phyloP scores from a whole-genome alignment of 1,284 basidiomycete genomes.

The Cutaneotrichosporon mucoides region DNA sequence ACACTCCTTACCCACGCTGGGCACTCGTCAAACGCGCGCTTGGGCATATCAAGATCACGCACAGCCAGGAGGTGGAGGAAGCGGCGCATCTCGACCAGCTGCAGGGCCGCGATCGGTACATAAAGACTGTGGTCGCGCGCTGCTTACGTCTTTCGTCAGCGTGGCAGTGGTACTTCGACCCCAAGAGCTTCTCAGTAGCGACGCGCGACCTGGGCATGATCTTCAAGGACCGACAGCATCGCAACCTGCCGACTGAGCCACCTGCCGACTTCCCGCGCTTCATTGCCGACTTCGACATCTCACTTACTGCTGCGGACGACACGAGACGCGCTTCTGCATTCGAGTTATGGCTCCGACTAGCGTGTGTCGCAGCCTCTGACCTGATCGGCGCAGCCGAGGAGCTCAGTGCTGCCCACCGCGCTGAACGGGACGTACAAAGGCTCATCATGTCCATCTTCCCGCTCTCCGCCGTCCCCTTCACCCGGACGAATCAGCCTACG shows the following conservation, averaged over 20 bases:
- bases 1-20: conserved; percentile 64
- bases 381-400: conserved; percentile 35
- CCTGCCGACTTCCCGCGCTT: conserved; percentile 71
- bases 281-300: conserved; percentile 61
- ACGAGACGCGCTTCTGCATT: conserved; percentile 65
- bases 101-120: conserved; percentile 67
- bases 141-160: conserved; percentile 65
- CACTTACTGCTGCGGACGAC: conserved; percentile 56
- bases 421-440: conserved; percentile 60
- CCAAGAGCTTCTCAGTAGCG: conserved; percentile 60
- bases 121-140: conserved; percentile 66
- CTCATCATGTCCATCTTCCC: conserved; percentile 76
- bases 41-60: conserved; percentile 58
- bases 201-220: conserved; percentile 65
- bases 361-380: conserved; percentile 48
- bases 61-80: conserved; percentile 56
- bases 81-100: conserved; percentile 52
- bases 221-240: conserved; percentile 74
- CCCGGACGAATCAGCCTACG: conserved; percentile 56
- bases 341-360: conserved; percentile 63
- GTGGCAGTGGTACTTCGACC: conserved; percentile 72
- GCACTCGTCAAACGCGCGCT: conserved; percentile 59
- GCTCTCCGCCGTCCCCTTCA: conserved; percentile 60
- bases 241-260: conserved; percentile 68
- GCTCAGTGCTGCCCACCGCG: conserved; percentile 47